Percentiles rank a stretch among this genome's conserved stretches.
Conservation (phyloP, 225 moss, liverwort and hornwort species). For the Sphagnum tenellum region DNA sequence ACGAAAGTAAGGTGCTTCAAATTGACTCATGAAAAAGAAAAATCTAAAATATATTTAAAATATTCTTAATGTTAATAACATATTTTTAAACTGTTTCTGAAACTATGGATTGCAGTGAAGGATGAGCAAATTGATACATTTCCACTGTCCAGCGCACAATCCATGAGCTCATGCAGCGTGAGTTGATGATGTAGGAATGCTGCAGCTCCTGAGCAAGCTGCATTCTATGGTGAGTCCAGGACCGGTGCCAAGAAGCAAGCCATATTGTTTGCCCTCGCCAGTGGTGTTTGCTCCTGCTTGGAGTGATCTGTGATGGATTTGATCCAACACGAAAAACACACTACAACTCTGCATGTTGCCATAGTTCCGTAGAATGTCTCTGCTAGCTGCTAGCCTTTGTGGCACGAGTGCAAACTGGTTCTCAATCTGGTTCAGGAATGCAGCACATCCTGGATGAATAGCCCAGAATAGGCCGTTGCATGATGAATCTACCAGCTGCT, state of each 20-base stretch:
- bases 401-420: constrained; percentile 11
- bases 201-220: constrained; percentile 6
- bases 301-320: constrained; percentile 19
- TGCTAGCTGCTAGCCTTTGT: constrained; percentile 19
- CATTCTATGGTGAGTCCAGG: constrained; percentile 22
- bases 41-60: too few species aligned
- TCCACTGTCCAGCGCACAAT: too few species aligned
- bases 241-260: constrained; percentile 20
- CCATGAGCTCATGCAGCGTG: too few species aligned
- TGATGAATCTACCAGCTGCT: constrained; percentile 15
- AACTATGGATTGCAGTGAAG: too few species aligned
- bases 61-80: too few species aligned
- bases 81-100: too few species aligned
- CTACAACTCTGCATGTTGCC: constrained; percentile 21
- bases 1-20: too few species aligned
- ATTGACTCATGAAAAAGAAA: too few species aligned
- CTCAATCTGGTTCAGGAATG: constrained; percentile 24
- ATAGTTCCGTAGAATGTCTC: constrained; percentile 13
- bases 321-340: constrained; percentile 23
- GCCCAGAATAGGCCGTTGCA: constrained; percentile 37
- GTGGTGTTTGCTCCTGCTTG: constrained; percentile 4
- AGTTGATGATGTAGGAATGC: too few species aligned
- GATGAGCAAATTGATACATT: too few species aligned
- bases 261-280: constrained; percentile 39
- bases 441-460: constrained; percentile 26